These are phyloP conservation scores for Medicago truncatula DNA, from an alignment of 306 rosid genomes.

Conservation along the genomic window MtrunA17r5.0-ANR NC_053046.1:7563501-7564000, in stretches of 20 bases:
- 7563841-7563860: constrained; percentile 94
- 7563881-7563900: constrained; percentile 85
- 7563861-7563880: constrained; percentile 66
- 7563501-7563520: no score
- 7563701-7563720: constrained; percentile 51
- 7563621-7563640: constrained; percentile 87
- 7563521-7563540: not conserved
- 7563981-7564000: no score
- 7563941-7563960: no score
- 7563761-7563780: constrained; percentile 92
- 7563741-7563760: constrained; percentile 78
- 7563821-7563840: constrained; percentile 87
- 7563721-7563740: constrained; percentile 73
- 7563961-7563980: no score
- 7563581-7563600: constrained; percentile 91
- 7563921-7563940: no score
- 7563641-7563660: constrained; percentile 80
- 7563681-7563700: constrained; percentile 80
- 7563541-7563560: constrained; percentile 5
- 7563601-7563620: constrained; percentile 96
- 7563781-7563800: constrained; percentile 82
- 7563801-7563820: constrained; percentile 78
- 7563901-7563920: constrained; percentile 92
- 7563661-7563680: constrained; percentile 82
- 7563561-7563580: constrained; percentile 72